Evolutionary conservation across 2,329 filamentous ascomycete genomes (phyloP).

Genomic region (Curvularia spicifera): DNA sequence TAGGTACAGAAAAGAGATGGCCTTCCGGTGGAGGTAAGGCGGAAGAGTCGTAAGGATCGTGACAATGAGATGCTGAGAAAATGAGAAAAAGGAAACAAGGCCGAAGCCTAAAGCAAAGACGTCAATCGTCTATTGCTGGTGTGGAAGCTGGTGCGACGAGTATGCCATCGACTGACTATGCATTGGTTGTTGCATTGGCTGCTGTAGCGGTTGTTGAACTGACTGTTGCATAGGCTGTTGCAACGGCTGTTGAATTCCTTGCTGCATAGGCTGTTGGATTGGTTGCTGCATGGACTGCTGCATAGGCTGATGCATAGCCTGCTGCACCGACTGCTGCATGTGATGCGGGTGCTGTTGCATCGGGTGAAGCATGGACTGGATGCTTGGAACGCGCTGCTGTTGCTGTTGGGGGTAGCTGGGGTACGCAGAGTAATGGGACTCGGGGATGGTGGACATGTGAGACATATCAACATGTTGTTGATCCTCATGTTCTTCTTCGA

Average conservation of each 20-base stretch:
- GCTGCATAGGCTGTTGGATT: conserved; percentile 15
- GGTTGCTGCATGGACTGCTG: conserved; percentile 30
- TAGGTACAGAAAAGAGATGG: conserved; percentile 16
- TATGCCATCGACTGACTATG: conserved; percentile 27
- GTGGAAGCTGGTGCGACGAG: conserved; percentile 24
- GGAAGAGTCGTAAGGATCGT: conserved; percentile 26
- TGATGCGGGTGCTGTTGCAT: conserved; percentile 19
- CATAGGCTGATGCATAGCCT: conserved; percentile 41
- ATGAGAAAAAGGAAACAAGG: conserved; percentile 21
- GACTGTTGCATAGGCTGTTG: conserved; percentile 15
- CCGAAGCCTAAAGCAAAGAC: conserved; percentile 19
- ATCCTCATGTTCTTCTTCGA: conserved; percentile 53
- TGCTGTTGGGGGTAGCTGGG: conserved; percentile 31
- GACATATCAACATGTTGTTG: conserved; percentile 38
- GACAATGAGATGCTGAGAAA: conserved; percentile 19
- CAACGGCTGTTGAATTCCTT: conserved; percentile 8
- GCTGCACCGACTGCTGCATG: conserved; percentile 15
- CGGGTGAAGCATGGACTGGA: conserved; percentile 49
- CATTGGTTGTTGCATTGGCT: conserved; percentile 13
- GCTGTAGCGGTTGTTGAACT: conserved; percentile 15
- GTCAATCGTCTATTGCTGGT: conserved; percentile 21
- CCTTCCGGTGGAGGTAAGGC: conserved; percentile 5
- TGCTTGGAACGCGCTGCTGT: conserved; percentile 47
- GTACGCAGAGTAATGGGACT: conserved; percentile 28
- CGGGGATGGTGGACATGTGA: conserved; percentile 32